These are phyloP conservation scores for Aureobasidium namibiae DNA, from an alignment of 2,329 filamentous ascomycete species.

Conservation along the genomic window DNA sequence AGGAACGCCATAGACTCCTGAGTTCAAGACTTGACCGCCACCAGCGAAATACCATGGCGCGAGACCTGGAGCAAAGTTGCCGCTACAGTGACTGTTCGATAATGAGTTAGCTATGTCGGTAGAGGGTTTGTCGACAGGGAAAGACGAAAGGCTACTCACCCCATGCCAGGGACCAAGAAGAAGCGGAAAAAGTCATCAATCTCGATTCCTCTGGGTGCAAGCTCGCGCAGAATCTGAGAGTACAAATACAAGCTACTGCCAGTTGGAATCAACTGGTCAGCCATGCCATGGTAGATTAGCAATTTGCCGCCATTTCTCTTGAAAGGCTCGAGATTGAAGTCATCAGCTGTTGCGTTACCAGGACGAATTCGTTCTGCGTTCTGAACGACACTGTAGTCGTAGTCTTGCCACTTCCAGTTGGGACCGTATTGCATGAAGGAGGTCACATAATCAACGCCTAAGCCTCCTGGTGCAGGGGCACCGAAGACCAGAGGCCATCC, in stretches of 20 bases:
- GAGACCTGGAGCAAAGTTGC: conserved; percentile 21
- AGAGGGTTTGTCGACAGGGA: not conserved
- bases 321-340: conserved; percentile 41
- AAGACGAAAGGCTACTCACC: conserved; percentile 9
- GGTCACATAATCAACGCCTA: conserved; percentile 33
- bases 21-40: conserved; percentile 22
- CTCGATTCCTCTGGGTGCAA: conserved; percentile 28
- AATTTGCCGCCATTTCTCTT: conserved; percentile 34
- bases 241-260: conserved; percentile 46
- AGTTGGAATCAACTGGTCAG: conserved; percentile 41
- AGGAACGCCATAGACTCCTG: conserved; percentile 22
- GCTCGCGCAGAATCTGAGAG: conserved; percentile 32
- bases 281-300: conserved; percentile 37
- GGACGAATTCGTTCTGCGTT: conserved; percentile 36
- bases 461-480: conserved; percentile 25
- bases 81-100: conserved; percentile 28
- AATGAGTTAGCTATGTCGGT: not conserved
- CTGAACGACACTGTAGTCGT: conserved; percentile 31
- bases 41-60: conserved; percentile 41
- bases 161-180: conserved; percentile 38
- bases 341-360: conserved; percentile 41
- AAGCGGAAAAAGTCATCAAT: conserved; percentile 35
- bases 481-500: conserved; percentile 31
- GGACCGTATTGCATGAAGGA: conserved; percentile 34
- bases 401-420: conserved; percentile 31